Conservation (phyloP, 2,329 filamentous ascomycete genomes). For the Aschersonia sp. region DNA sequence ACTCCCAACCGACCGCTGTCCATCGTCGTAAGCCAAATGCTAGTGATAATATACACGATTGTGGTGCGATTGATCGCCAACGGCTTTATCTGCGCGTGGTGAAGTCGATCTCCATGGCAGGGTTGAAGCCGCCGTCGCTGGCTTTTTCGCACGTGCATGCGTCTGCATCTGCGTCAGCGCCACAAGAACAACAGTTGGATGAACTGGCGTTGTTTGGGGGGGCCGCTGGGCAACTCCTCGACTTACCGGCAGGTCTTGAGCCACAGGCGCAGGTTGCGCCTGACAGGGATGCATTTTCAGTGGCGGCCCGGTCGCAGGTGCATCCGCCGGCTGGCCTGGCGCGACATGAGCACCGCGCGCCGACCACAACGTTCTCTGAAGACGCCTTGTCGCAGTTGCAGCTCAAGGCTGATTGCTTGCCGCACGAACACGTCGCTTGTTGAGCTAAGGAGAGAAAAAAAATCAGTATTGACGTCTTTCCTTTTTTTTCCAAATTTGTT, state of each 20-base stretch:
- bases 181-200: not conserved
- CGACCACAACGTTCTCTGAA: slow-evolving; percentile 58
- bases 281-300: slow-evolving; percentile 49
- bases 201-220: not conserved
- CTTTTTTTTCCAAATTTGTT: not conserved
- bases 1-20: not conserved
- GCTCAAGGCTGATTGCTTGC: slow-evolving; percentile 71
- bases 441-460: slow-evolving; percentile 26
- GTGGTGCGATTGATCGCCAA: not conserved
- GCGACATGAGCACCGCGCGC: slow-evolving; percentile 71
- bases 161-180: slow-evolving; percentile 17
- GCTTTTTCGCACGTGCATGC: slow-evolving; percentile 77
- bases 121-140: slow-evolving; percentile 43
- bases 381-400: slow-evolving; percentile 71
- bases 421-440: slow-evolving; percentile 72
- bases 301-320: slow-evolving; percentile 58
- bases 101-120: slow-evolving; percentile 68
- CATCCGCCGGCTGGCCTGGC: slow-evolving; percentile 66
- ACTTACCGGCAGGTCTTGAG: slow-evolving; percentile 53
- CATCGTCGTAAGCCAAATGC: not conserved
- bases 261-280: slow-evolving; percentile 65
- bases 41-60: not conserved
- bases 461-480: not conserved
- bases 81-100: slow-evolving; percentile 46
- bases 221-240: not conserved